Base-by-base conservation (phyloP, 441 rosid genomes). In the Populus hybrid region DNA sequence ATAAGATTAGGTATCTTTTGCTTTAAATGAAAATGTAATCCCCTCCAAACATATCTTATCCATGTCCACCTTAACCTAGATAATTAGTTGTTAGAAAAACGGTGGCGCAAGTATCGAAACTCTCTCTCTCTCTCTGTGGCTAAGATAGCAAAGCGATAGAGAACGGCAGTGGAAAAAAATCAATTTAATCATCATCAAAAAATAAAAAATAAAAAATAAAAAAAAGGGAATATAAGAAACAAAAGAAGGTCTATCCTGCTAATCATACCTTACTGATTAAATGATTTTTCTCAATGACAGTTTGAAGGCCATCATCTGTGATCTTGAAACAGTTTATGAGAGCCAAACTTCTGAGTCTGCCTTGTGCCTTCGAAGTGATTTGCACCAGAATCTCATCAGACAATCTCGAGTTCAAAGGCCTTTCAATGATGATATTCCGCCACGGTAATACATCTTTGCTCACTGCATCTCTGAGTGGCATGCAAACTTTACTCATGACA, bases 241-340 rank as follows among this genome's bases (percentile, higher is more conserved):
- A 16, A 24, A 0, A 40, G 21, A 23, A 59, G 36, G 66, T 76
- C 23, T 10, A 10, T 24, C 38, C 19, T 21, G 21, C 24, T 14
- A 35, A 23, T 4, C 79, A 72, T 28, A 95, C 99, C 98, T 89
- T 90, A 61, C 76, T 83, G 73, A 93, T 80, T 82, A 78, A 85
- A 36, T 87, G 91, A 83, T 91, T 93, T 40, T 81, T 83, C 69
- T 90, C 91, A 53, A 92, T 64, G 73, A 93, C 91, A 18, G 63
- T 73, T 73, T 79, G 89, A 69, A 95, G 89, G 74, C 91, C 89
- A 78, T 86, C 88, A 78, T 92, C 95, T 28, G 93, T 88, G 71
- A 93, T 86, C 85, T 84, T 87, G 18, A 82, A 23, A 79, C 97
- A 95, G 63, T 87, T 91, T 28, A 88, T 83, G 68, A 93, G 89